A percentile compares a stretch with the other conserved stretches of the same genome.
Evolutionary conservation across 2,329 filamentous ascomycete genomes (phyloP).

Genomic region (Colletotrichum karsti): DNA sequence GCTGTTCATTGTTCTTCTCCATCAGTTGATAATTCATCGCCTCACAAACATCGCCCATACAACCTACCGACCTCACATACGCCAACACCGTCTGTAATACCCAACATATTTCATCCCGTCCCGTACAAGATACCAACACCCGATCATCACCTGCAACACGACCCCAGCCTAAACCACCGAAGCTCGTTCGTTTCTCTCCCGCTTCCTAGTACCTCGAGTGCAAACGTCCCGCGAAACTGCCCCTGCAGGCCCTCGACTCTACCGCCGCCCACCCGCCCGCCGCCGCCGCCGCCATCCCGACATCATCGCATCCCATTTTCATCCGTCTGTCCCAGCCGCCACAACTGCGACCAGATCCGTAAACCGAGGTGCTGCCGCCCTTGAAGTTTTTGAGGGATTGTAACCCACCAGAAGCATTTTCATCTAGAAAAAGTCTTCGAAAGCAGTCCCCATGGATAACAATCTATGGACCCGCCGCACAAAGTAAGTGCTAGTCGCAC

Average conservation of each 20-base stretch:
- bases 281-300: slow-evolving; percentile 22
- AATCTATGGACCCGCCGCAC: slow-evolving; percentile 83
- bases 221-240: slow-evolving; percentile 1
- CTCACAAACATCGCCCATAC: slow-evolving; percentile 16
- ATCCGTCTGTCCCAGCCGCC: slow-evolving; percentile 25
- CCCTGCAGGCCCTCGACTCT: slow-evolving; percentile 26
- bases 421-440: slow-evolving; percentile 30
- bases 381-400: slow-evolving; percentile 25
- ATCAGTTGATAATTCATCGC: slow-evolving; percentile 26
- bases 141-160: not conserved
- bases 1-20: slow-evolving; percentile 30
- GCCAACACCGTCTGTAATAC: slow-evolving; percentile 19
- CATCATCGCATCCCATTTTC: slow-evolving; percentile 16
- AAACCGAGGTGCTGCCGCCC: slow-evolving; percentile 27
- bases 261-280: slow-evolving; percentile 9
- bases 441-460: slow-evolving; percentile 64
- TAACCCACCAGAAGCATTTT: slow-evolving; percentile 5
- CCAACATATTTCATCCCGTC: slow-evolving; percentile 3
- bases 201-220: slow-evolving; percentile 1
- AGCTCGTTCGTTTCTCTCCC: slow-evolving; percentile 10
- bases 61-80: not conserved
- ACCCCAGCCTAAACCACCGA: not conserved
- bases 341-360: slow-evolving; percentile 23
- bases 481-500: slow-evolving; percentile 67
- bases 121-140: slow-evolving; percentile 15